Base-by-base conservation (phyloP, 2,329 filamentous ascomycete genomes). In the Saccharata proteae region DNA sequence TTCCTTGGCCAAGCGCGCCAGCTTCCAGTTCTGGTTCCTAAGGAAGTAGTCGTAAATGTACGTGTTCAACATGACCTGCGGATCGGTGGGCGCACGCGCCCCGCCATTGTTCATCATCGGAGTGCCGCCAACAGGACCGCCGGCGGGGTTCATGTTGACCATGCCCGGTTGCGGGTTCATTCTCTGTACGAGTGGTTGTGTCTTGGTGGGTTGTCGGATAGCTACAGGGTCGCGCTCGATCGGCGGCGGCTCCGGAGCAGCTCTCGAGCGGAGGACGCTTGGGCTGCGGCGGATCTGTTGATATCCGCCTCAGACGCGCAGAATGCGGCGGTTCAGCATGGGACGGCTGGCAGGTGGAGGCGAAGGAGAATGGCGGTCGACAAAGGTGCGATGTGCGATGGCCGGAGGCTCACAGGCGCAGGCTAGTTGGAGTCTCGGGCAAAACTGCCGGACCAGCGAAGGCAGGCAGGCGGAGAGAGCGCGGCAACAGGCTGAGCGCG, bases 1-100 rank as follows among this genome's bases (percentile, higher is more conserved):
- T 26, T 70, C 66, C 34, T 82, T 60, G 38, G 93, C 66, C 29
- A 77, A 70, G 44, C 83, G 75, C 42, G 90, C 90, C 52, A 81
- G 79, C 42, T 90, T 81, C 50, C 72, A 79, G 69, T 93, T 83
- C 44, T 76, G 71, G 54, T 84, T 80, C 48, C 81, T 83, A 43
- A 94, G 65, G 42, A 96, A 88, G 55, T 90, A 88, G 50, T 90
- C 82, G 66, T 88, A 90, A 43, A 90, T 90, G 55, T 86, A 86
- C 13, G 82, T 88, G 60, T 88, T 86, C 30, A 90, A 68, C 37
- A 75, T 60, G 29, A 67, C 71, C 40, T 57, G 49, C 38, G 58
- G 55, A 38, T 60, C 53, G 16, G 47, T 40, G 52, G 49, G 52
- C 16, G 48, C 61, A 41, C 44, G 48, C 53, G 45, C 51, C 44